Evolutionary conservation across 768 basidiomycete species (phyloP).

Genomic region (Trametes cingulata): DNA sequence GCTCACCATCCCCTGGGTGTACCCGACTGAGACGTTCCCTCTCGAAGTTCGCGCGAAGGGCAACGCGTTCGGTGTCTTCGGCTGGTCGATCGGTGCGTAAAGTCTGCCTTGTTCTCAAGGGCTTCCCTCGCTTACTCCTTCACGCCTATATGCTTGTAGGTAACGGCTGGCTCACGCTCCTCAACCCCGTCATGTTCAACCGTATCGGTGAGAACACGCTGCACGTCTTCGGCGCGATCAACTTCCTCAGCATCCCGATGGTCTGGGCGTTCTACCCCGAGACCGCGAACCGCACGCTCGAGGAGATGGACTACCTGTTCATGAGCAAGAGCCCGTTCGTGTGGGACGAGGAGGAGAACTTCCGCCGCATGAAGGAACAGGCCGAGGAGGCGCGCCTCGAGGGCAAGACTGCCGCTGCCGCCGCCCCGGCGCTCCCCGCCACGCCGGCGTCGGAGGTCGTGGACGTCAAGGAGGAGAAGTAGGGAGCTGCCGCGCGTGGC

Average conservation of each 20-base stretch:
- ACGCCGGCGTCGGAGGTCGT: conserved; percentile 1
- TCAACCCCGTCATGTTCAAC: conserved; percentile 48
- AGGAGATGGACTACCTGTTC: conserved; percentile 48
- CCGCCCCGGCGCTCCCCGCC: neutral
- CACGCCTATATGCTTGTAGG: conserved; percentile 31
- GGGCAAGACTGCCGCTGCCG: neutral
- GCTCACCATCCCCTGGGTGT: conserved; percentile 44
- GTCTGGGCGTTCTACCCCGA: conserved; percentile 49
- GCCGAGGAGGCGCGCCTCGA: conserved; percentile 7
- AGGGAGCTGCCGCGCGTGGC: neutral
- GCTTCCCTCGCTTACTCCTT: neutral
- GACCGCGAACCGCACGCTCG: conserved; percentile 45
- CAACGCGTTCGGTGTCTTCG: conserved; percentile 48
- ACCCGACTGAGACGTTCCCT: conserved; percentile 43
- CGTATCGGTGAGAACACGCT: conserved; percentile 45
- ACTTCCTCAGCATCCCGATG: conserved; percentile 45
- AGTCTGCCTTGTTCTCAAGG: neutral
- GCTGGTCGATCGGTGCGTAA: conserved; percentile 43
- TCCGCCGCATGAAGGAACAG: conserved; percentile 38
- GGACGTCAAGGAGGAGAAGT: conserved; percentile 9
- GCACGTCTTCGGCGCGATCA: conserved; percentile 45
- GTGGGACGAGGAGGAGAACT: conserved; percentile 46
- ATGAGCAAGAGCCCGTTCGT: conserved; percentile 45
- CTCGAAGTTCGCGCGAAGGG: conserved; percentile 46
- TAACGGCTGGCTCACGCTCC: conserved; percentile 44